Evolutionary conservation across 768 basidiomycete species (phyloP).

Genomic region (Tricholomella constricta): DNA sequence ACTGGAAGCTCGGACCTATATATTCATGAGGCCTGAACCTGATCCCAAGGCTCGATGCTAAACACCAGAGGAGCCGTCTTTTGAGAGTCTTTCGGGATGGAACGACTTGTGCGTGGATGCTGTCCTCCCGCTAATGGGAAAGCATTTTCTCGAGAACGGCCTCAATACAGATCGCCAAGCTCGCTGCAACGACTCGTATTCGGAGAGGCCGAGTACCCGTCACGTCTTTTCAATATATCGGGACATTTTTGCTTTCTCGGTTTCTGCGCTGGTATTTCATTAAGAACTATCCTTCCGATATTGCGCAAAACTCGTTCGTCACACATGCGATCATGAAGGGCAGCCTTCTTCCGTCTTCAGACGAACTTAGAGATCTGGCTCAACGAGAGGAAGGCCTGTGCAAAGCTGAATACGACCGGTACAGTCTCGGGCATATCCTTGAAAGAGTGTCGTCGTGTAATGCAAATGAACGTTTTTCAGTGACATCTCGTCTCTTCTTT

Average conservation of each 20-base stretch:
- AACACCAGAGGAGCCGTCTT: too few species aligned
- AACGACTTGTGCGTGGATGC: slow-evolving; percentile 43
- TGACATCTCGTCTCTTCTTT: too few species aligned
- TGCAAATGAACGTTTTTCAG: too few species aligned
- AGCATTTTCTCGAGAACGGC: slow-evolving; percentile 46
- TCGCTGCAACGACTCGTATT: slow-evolving; percentile 23
- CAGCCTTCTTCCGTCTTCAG: slow-evolving; percentile 40
- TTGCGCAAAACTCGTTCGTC: slow-evolving; percentile 51
- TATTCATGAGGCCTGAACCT: slow-evolving; percentile 34
- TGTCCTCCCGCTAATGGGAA: slow-evolving; percentile 53
- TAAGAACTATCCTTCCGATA: slow-evolving; percentile 49
- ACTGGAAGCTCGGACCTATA: slow-evolving; percentile 19
- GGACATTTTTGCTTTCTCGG: slow-evolving; percentile 56
- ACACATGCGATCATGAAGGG: slow-evolving; percentile 47
- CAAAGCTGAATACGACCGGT: slow-evolving; percentile 49
- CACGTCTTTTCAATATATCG: slow-evolving; percentile 58
- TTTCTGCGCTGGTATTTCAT: slow-evolving; percentile 55
- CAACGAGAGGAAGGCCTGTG: slow-evolving; percentile 41
- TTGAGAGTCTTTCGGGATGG: slow-evolving; percentile 55
- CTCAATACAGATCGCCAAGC: slow-evolving; percentile 32
- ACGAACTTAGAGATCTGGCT: slow-evolving; percentile 40
- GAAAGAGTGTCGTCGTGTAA: slow-evolving; percentile 30
- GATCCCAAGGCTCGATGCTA: too few species aligned
- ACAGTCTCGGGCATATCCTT: slow-evolving; percentile 47
- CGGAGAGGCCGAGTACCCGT: slow-evolving; percentile 39